A percentile compares a stretch with the other conserved stretches of the same genome.
Conservation (phyloP, 495 filamentous ascomycete genomes). For the Tuber aestivum region DNA sequence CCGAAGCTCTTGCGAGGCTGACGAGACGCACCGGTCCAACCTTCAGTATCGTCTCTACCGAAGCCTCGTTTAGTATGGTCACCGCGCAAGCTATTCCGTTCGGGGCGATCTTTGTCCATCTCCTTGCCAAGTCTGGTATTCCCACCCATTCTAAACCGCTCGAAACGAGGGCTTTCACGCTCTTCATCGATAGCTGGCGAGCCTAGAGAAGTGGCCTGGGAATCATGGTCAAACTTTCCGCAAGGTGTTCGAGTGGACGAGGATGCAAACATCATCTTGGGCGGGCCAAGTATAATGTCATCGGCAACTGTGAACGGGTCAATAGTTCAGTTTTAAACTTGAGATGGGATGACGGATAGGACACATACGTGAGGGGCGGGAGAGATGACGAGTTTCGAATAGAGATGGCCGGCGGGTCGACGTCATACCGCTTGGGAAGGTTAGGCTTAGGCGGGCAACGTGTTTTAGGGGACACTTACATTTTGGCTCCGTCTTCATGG, state of each 20-base stretch:
- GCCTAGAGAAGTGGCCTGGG: constrained; percentile 25
- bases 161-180: constrained; percentile 43
- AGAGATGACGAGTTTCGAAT: constrained; percentile 58
- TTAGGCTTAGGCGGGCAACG: constrained; percentile 4
- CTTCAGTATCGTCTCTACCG: constrained; percentile 47
- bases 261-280: constrained; percentile 79
- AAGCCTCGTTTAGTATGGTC: constrained; percentile 47
- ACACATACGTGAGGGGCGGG: constrained; percentile 59
- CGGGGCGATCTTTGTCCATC: constrained; percentile 49
- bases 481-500: constrained; percentile 43
- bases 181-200: constrained; percentile 41
- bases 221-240: constrained; percentile 47
- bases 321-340: constrained; percentile 20
- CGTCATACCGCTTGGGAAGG: constrained; percentile 44
- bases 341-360: constrained; percentile 40
- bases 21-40: constrained; percentile 50
- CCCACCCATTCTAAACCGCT: constrained; percentile 61
- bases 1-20: constrained; percentile 59
- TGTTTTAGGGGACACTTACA: constrained; percentile 12
- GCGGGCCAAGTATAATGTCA: constrained; percentile 83
- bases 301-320: constrained; percentile 52
- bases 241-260: constrained; percentile 57
- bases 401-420: constrained; percentile 54
- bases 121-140: constrained; percentile 64
- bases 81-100: constrained; percentile 49